Base-by-base conservation (phyloP, 1,139 yeast genomes). In the Zygosaccharomyces sapae region DNA sequence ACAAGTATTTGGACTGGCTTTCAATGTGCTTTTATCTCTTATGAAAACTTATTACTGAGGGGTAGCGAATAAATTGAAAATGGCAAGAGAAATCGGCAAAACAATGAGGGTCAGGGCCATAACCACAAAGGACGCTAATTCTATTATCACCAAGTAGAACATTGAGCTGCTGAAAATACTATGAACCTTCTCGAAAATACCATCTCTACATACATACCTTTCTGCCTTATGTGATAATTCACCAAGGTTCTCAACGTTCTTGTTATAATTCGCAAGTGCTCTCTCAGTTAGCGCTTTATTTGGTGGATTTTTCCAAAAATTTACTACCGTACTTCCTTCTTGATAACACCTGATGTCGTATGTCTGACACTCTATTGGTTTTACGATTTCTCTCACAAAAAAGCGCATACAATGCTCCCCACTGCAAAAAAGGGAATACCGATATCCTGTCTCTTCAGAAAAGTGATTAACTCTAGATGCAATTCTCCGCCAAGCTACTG, bases 401-500 rank as follows among this genome's bases (percentile, higher is more conserved):
- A 30, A 30, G 13, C 7, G n/a, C 4, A n/a, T 30, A 18, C 35
- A 33, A 9, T 33, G 35, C 16, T 33, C 35, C 35, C 35, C 35
- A 33, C 35, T 33, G 12, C 12, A 12, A 33, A 33, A 33, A 13
- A 7, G 27, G 27, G 9, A 33, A 9, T 18, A 12, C 16, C 12
- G 35, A 9, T 9, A 9, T 12, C 12, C 16, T 33, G 9, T 9
- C 19, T 18, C 35, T 9, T 18, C 16, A 33, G 12, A 33, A 18
- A 10, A 33, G 8, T 13, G 19, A 33, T 33, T 33, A 33, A 33
- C 19, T 33, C 35, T 33, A 18, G 12, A 33, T 9, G 35, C 35
- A 33, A 33, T 33, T 33, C 35, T 33, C 16, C 13, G 35, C 35
- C 35, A 33, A 33, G 35, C 35, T 33, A 8, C 35, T 9, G 35